A percentile compares a stretch with the other conserved stretches of the same genome.
Evolutionary conservation across 2,329 filamentous ascomycete species (phyloP).

Genomic region (Arthrobotrys pseudoclavata): DNA sequence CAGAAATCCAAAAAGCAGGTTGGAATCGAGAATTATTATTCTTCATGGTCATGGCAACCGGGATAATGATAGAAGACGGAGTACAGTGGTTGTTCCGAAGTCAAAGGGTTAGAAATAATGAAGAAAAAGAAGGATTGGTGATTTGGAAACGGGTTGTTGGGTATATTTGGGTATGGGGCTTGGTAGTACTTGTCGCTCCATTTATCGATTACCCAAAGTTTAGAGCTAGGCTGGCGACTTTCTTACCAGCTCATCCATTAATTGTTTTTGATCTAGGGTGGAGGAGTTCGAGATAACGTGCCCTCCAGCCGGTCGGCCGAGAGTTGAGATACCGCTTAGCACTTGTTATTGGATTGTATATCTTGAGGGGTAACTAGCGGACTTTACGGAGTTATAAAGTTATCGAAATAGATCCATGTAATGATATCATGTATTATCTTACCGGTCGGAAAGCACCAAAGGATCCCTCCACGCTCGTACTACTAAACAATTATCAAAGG

Average conservation of each 20-base stretch:
- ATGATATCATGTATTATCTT: neutral
- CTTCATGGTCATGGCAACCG: constrained; percentile 29
- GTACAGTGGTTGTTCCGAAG: constrained; percentile 49
- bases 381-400: constrained; percentile 9
- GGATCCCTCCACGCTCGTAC: too few species aligned
- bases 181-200: constrained; percentile 26
- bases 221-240: constrained; percentile 27
- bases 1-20: neutral
- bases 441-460: too few species aligned
- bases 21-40: constrained; percentile 27
- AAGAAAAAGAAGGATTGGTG: constrained; percentile 47
- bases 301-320: neutral
- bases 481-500: too few species aligned
- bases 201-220: constrained; percentile 51
- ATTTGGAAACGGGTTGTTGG: constrained; percentile 48
- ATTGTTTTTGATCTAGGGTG: constrained; percentile 10
- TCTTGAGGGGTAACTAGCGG: neutral
- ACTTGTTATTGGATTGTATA: too few species aligned
- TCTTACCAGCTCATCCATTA: constrained; percentile 32
- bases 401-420: neutral
- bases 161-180: constrained; percentile 49
- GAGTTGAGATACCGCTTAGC: neutral
- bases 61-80: constrained; percentile 50
- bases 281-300: neutral
- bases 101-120: constrained; percentile 29